phyloP scores from a whole-genome alignment of 192 early-diverging fungal genomes.

The Backusella liffmaniae region DNA sequence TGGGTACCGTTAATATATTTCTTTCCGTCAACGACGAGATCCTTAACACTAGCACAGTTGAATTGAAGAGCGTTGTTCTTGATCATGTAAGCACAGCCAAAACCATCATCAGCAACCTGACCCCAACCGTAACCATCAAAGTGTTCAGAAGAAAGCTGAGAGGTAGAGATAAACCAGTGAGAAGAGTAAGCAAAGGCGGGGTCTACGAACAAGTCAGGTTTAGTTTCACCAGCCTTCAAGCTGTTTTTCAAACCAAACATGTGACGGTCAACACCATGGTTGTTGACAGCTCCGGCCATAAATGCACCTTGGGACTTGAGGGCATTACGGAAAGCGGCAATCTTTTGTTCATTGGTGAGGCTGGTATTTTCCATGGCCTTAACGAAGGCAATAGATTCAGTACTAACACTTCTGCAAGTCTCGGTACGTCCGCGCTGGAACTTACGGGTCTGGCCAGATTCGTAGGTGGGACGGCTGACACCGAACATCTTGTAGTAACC shows the following conservation, averaged over 20 bases:
- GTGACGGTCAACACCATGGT: conserved; percentile 89
- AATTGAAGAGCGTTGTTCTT: conserved; percentile 84
- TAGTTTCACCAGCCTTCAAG: conserved; percentile 69
- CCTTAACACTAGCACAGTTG: conserved; percentile 77
- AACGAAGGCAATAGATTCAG: conserved; percentile 80
- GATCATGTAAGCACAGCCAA: conserved; percentile 93
- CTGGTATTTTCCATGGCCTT: conserved; percentile 77
- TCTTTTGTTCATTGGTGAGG: conserved; percentile 52
- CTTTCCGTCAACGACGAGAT: conserved; percentile 52
- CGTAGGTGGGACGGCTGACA: conserved; percentile 80
- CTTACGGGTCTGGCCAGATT: conserved; percentile 89
- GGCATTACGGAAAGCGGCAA: conserved; percentile 70
- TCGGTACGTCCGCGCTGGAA: conserved; percentile 95
- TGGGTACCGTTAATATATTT: conserved; percentile 54
- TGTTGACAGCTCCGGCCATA: conserved; percentile 79
- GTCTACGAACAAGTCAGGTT: conserved; percentile 86
- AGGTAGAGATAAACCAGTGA: conserved; percentile 93
- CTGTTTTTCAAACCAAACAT: conserved; percentile 80
- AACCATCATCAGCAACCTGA: conserved; percentile 87
- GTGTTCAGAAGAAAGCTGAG: conserved; percentile 87
- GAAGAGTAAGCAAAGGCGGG: conserved; percentile 75
- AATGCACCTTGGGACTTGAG: conserved; percentile 75
- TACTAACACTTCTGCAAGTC: conserved; percentile 79
- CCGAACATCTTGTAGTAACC: conserved; percentile 94
- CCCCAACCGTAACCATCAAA: conserved; percentile 94